These are phyloP conservation scores for Pseudocercospora eumusae DNA, from an alignment of 2,329 filamentous ascomycete genomes.

Conservation along the genomic window DNA sequence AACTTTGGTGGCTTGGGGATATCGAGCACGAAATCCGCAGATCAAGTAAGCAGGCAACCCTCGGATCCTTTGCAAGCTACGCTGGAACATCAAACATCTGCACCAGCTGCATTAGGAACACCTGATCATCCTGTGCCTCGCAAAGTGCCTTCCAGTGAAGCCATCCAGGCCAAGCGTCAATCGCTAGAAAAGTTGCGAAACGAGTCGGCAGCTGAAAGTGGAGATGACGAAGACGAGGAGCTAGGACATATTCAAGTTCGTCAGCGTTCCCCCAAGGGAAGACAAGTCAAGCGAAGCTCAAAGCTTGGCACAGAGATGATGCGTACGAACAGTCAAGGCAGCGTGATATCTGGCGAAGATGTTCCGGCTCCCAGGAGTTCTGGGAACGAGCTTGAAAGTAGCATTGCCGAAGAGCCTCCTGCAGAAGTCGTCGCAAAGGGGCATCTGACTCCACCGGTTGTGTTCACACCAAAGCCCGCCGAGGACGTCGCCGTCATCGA, in stretches of 20 bases:
- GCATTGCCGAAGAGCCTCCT: slow-evolving; percentile 46
- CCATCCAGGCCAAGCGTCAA: slow-evolving; percentile 72
- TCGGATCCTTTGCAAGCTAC: slow-evolving; percentile 48
- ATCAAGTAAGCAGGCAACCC: slow-evolving; percentile 26
- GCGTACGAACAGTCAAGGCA: slow-evolving; percentile 92
- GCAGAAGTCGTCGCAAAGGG: slow-evolving; percentile 39
- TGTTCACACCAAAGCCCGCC: slow-evolving; percentile 51
- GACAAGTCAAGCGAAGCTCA: slow-evolving; percentile 56
- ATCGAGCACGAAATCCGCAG: slow-evolving; percentile 28
- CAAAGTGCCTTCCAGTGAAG: slow-evolving; percentile 70
- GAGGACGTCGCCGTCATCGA: slow-evolving; percentile 44
- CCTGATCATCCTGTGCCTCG: slow-evolving; percentile 45
- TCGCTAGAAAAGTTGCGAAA: slow-evolving; percentile 70
- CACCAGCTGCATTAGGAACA: slow-evolving; percentile 53
- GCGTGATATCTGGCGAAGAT: slow-evolving; percentile 58
- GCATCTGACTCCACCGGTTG: slow-evolving; percentile 53
- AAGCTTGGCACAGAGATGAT: slow-evolving; percentile 97
- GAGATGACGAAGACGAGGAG: slow-evolving; percentile 85
- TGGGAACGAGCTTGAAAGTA: slow-evolving; percentile 16
- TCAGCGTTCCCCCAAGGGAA: slow-evolving; percentile 58
- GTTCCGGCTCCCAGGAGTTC: slow-evolving; percentile 31
- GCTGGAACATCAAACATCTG: slow-evolving; percentile 65
- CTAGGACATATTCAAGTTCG: slow-evolving; percentile 63
- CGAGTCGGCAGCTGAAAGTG: slow-evolving; percentile 76
- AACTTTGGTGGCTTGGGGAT: slow-evolving; percentile 72